These are phyloP conservation scores for Leccinum longicurvipes DNA, from an alignment of 768 basidiomycete genomes.

Conservation along the genomic window DNA sequence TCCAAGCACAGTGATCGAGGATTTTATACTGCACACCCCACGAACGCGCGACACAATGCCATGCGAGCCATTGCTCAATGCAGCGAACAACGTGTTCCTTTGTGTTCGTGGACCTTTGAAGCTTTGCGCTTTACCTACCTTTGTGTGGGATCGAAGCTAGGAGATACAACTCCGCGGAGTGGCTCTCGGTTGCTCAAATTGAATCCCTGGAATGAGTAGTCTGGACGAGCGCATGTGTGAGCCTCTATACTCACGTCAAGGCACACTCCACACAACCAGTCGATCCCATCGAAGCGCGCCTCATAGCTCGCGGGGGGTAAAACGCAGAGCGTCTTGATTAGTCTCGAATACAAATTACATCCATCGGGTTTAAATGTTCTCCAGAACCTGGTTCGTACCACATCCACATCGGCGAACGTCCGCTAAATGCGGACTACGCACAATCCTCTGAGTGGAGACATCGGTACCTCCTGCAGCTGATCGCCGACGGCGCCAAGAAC, in stretches of 20 bases:
- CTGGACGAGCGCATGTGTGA: neutral
- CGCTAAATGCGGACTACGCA: neutral
- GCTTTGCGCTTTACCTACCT: slow-evolving; percentile 4
- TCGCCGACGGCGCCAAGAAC: slow-evolving; percentile 6
- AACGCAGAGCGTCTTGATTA: neutral
- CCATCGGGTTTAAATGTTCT: neutral
- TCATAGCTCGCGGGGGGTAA: neutral
- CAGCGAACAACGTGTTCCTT: slow-evolving; percentile 6
- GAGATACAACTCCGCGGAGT: neutral
- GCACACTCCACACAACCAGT: neutral
- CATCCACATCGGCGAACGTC: neutral
- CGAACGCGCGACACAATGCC: neutral
- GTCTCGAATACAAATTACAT: too few species aligned
- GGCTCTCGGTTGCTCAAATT: neutral
- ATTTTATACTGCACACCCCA: slow-evolving; percentile 12
- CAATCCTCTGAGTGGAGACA: neutral
- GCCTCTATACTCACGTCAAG: slow-evolving; percentile 2
- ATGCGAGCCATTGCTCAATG: neutral
- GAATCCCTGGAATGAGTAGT: neutral
- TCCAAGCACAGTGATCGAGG: neutral
- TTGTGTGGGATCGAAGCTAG: slow-evolving; percentile 9
- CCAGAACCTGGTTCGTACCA: neutral
- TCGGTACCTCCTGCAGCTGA: neutral
- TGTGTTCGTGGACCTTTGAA: slow-evolving; percentile 6
- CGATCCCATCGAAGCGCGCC: neutral